Evolutionary conservation across 306 rosid genomes (phyloP).

Genomic region (Castanea crenata): DNA sequence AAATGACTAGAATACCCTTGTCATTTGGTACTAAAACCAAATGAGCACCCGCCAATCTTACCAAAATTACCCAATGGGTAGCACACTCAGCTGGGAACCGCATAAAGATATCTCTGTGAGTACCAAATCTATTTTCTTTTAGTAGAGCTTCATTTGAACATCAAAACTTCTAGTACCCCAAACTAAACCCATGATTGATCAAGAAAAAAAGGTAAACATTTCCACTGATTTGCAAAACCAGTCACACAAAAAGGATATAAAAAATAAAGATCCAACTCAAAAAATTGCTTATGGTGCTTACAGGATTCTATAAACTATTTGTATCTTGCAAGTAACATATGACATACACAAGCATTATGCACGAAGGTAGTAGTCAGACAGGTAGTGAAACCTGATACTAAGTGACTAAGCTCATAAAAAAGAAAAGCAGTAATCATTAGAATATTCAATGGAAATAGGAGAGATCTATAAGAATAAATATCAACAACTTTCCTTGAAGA

Average conservation of each 20-base stretch:
- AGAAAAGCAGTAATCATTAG: background rate
- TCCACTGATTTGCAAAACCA: background rate
- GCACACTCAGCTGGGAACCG: no score
- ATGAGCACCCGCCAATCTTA: no score
- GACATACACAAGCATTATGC: background rate
- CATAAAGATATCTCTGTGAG: no score
- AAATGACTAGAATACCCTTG: no score
- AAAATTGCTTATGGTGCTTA: background rate
- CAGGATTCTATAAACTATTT: background rate
- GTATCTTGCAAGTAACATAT: background rate
- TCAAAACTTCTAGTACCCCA: background rate
- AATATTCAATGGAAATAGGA: constrained; percentile 3
- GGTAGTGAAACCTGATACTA: background rate
- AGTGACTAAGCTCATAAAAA: background rate
- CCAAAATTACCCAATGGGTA: no score
- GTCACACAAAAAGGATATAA: background rate
- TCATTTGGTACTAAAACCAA: no score
- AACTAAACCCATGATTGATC: background rate
- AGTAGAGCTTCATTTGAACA: background rate
- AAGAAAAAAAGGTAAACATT: background rate
- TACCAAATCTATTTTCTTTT: no score
- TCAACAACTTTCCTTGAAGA: background rate
- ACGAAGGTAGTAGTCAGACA: background rate
- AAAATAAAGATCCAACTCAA: background rate
- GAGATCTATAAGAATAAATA: background rate